These are phyloP conservation scores for Aurinia saxatilis DNA, from an alignment of 345 rosid genomes.

Conservation along the genomic window DNA sequence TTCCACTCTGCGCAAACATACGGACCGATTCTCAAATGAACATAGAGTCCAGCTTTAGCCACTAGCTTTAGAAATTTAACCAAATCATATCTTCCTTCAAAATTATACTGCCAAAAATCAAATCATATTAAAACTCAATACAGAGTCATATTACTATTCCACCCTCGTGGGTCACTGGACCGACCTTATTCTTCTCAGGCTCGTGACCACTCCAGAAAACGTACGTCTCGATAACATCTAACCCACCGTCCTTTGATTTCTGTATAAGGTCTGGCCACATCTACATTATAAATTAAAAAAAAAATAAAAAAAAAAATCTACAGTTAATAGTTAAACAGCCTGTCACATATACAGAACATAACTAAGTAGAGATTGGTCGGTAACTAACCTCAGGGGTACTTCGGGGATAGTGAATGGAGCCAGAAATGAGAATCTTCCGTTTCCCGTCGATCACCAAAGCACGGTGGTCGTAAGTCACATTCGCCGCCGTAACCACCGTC, in stretches of 20 bases:
- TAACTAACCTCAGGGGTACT: constrained; percentile 71
- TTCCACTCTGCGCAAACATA: constrained; percentile 98
- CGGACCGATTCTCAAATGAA: constrained; percentile 92
- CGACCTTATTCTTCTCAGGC: constrained; percentile 74
- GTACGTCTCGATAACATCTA: constrained; percentile 86
- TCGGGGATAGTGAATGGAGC: constrained; percentile 96
- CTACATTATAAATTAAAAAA: too few species aligned
- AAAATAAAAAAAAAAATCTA: not conserved
- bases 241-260: constrained; percentile 95
- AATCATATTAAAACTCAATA: too few species aligned
- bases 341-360: not conserved
- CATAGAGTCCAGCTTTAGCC: constrained; percentile 82
- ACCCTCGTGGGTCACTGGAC: too few species aligned
- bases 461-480: constrained; percentile 75
- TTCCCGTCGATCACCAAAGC: constrained; percentile 75
- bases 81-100: constrained; percentile 85
- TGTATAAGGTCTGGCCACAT: constrained; percentile 97
- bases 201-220: constrained; percentile 90
- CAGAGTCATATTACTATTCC: too few species aligned
- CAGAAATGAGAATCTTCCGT: constrained; percentile 67
- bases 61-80: constrained; percentile 75
- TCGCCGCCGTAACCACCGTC: constrained; percentile 23
- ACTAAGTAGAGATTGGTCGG: not conserved
- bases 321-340: not conserved
- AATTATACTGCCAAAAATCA: constrained; percentile 66